phyloP scores from a whole-genome alignment of 441 rosid genomes.

The Aleurites moluccanus region DNA sequence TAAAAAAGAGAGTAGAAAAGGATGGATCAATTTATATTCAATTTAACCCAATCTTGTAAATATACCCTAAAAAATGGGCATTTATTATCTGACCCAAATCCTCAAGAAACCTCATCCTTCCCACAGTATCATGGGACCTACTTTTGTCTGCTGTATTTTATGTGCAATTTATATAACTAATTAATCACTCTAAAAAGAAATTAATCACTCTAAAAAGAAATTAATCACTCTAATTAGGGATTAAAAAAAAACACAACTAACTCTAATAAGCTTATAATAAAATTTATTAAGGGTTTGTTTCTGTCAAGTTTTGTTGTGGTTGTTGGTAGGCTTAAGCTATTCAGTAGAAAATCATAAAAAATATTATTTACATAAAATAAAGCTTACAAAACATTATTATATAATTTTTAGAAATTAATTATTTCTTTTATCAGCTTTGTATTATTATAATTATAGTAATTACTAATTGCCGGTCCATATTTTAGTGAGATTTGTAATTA shows the following conservation, averaged over 20 bases:
- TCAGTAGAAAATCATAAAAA: background rate
- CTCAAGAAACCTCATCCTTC: slow-evolving; percentile 36
- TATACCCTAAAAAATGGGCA: slow-evolving; percentile 27
- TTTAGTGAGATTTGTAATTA: no score
- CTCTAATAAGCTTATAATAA: background rate
- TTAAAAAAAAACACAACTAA: background rate
- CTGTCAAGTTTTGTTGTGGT: slow-evolving; percentile 19
- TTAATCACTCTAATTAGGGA: slow-evolving; percentile 7
- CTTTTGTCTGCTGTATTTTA: slow-evolving; percentile 23
- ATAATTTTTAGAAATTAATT: no score
- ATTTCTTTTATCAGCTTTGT: no score
- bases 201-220: no score
- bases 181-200: slow-evolving; percentile 17
- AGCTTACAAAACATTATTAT: background rate
- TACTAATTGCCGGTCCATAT: no score
- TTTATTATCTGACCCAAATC: slow-evolving; percentile 16
- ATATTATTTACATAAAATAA: background rate
- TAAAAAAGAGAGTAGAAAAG: background rate
- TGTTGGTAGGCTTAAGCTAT: slow-evolving; percentile 11
- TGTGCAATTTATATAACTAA: background rate
- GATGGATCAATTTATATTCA: background rate
- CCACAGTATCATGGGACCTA: slow-evolving; percentile 36
- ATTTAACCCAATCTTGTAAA: slow-evolving; percentile 36
- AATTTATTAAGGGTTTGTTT: background rate
- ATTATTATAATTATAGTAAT: no score